These are phyloP conservation scores for Camptophora hylomeconis DNA, from an alignment of 2,329 filamentous ascomycete species.

Conservation along the genomic window DNA sequence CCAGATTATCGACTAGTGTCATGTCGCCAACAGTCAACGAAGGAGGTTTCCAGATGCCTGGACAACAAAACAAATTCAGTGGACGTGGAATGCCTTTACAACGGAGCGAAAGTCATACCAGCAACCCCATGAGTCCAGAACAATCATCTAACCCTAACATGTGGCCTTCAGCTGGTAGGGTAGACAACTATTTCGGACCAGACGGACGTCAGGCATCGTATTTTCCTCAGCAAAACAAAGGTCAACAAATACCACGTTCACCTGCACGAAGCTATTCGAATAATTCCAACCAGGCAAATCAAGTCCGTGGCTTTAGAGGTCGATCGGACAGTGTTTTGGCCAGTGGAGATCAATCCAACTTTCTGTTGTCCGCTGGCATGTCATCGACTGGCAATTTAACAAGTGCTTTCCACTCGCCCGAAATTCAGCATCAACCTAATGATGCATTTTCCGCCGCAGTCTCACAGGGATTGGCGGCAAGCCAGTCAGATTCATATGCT, in stretches of 20 bases:
- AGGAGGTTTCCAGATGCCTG: constrained; percentile 18
- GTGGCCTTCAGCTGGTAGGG: constrained; percentile 20
- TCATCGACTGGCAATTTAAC: constrained; percentile 5
- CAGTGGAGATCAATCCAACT: constrained; percentile 7
- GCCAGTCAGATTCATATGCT: constrained; percentile 11
- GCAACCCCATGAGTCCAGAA: constrained; percentile 20
- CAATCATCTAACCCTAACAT: constrained; percentile 17
- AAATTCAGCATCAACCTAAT: constrained; percentile 14
- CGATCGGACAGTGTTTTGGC: constrained; percentile 9
- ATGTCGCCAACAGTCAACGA: constrained; percentile 24
- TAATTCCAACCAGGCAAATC: constrained; percentile 8
- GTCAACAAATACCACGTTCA: constrained; percentile 8
- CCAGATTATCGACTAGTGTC: constrained; percentile 9
- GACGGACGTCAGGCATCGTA: no score
- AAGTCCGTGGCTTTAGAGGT: constrained; percentile 10
- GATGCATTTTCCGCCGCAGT: constrained; percentile 19
- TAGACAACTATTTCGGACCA: no score
- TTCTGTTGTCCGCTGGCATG: constrained; percentile 9
- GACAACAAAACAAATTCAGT: constrained; percentile 17
- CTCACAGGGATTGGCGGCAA: constrained; percentile 17
- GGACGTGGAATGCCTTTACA: constrained; percentile 18
- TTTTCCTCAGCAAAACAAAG: not conserved
- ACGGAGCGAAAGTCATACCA: constrained; percentile 19
- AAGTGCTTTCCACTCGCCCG: constrained; percentile 8
- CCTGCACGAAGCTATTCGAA: constrained; percentile 13